A percentile compares a stretch with the other conserved stretches of the same genome.
Conservation (phyloP, 2,329 filamentous ascomycete genomes). For the Chaetomium sp. region DNA sequence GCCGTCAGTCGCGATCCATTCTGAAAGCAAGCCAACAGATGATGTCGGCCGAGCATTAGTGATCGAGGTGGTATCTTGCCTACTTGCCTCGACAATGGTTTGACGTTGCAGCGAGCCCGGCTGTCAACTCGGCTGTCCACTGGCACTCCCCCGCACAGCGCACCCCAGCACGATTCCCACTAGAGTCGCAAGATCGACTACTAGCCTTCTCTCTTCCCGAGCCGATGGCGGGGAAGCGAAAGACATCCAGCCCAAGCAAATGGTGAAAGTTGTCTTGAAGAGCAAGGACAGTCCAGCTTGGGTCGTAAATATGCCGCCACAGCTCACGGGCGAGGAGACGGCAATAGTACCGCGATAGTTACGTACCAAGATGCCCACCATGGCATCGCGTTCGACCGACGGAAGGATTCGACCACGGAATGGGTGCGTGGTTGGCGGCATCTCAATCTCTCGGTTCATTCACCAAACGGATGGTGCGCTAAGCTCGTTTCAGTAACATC, state of each 20-base stretch:
- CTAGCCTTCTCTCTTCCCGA: slow-evolving; percentile 9
- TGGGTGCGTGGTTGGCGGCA: slow-evolving; percentile 26
- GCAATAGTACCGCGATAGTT: background rate
- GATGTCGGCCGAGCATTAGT: background rate
- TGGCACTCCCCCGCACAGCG: slow-evolving; percentile 27
- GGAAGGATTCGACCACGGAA: slow-evolving; percentile 4
- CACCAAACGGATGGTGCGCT: slow-evolving; percentile 29
- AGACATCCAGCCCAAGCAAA: slow-evolving; percentile 15
- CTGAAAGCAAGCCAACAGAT: background rate
- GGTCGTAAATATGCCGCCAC: background rate
- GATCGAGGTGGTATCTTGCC: background rate
- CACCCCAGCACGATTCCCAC: slow-evolving; percentile 12
- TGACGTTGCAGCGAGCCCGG: slow-evolving; percentile 28
- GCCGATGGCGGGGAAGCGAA: slow-evolving; percentile 26
- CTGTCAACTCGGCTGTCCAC: slow-evolving; percentile 26
- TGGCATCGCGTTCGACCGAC: slow-evolving; percentile 10
- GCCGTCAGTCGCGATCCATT: background rate
- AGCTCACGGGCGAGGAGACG: background rate
- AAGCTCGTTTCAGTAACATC: slow-evolving; percentile 43
- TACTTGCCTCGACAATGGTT: slow-evolving; percentile 20
- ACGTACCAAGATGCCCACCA: background rate
- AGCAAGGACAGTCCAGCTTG: background rate
- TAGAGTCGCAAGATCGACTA: slow-evolving; percentile 31
- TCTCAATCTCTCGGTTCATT: slow-evolving; percentile 25
- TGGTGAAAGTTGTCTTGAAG: background rate